Conservation (phyloP, 331 rosid species). For the Cydonia oblonga region DNA sequence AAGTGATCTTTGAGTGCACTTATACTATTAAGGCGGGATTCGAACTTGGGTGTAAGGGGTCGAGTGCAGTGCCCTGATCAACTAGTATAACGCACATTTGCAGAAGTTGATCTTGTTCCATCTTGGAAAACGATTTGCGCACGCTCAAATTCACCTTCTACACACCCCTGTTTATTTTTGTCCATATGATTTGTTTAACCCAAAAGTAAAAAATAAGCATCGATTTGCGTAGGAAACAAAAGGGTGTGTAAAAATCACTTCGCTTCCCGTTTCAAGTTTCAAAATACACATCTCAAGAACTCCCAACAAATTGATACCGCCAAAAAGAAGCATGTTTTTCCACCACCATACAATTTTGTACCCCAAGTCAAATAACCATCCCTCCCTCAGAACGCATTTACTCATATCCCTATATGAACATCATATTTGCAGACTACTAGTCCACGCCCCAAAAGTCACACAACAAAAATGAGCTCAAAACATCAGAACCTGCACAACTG, state of each 20-base stretch:
- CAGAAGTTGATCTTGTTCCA: not conserved
- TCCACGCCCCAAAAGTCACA: slow-evolving; percentile 4
- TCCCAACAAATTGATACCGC: slow-evolving; percentile 6
- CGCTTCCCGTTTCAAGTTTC: not conserved
- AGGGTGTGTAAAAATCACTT: not conserved
- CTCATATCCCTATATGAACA: slow-evolving; percentile 27
- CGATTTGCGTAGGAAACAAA: not conserved
- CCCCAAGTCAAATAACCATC: slow-evolving; percentile 22
- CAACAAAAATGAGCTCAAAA: slow-evolving; percentile 22
- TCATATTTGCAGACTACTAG: slow-evolving; percentile 21
- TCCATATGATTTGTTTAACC: not conserved
- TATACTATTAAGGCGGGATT: not conserved
- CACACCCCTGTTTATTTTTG: not conserved
- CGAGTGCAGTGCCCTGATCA: not conserved
- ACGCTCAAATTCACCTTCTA: too few species aligned
- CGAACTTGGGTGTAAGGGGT: not conserved
- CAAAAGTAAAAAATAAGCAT: too few species aligned
- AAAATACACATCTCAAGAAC: slow-evolving; percentile 5
- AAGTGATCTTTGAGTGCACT: not conserved
- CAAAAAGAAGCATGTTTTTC: slow-evolving; percentile 18
- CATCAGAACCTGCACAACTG: slow-evolving; percentile 7
- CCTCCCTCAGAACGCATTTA: slow-evolving; percentile 20
- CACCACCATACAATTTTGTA: slow-evolving; percentile 43
- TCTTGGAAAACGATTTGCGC: not conserved
- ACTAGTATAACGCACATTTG: too few species aligned